A percentile compares a stretch with the other conserved stretches of the same genome.
These are phyloP conservation scores for Wallacemonas collosoma DNA, from an alignment of 208 protist genomes.

Conservation along the genomic window DNA sequence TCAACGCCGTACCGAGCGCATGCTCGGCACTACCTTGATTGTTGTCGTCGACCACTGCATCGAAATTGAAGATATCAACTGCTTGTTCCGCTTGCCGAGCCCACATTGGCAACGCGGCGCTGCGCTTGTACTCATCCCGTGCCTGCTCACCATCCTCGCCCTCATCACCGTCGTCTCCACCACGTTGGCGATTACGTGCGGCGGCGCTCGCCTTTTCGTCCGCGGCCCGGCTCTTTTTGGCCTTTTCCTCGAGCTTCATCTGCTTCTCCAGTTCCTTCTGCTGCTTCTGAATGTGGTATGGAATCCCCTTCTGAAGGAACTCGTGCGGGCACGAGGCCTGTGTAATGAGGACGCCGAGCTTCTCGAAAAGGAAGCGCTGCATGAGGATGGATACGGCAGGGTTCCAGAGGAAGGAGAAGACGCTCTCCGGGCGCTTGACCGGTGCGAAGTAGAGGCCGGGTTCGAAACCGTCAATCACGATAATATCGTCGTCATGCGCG, in stretches of 20 bases:
- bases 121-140: constrained; percentile 12
- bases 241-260: constrained; percentile 18
- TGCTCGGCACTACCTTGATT: background rate
- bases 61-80: constrained; percentile 46
- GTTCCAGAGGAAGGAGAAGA: constrained; percentile 82
- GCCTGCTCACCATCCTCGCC: background rate
- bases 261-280: constrained; percentile 36
- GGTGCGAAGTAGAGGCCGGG: constrained; percentile 80
- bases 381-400: constrained; percentile 71
- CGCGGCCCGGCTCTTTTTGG: constrained; percentile 1
- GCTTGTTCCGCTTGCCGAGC: constrained; percentile 26
- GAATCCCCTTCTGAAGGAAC: constrained; percentile 64
- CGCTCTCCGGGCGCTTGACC: constrained; percentile 72
- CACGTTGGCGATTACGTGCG: constrained; percentile 26
- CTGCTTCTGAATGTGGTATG: constrained; percentile 58
- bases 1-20: background rate
- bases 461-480: constrained; percentile 78
- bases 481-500: constrained; percentile 44
- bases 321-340: constrained; percentile 79
- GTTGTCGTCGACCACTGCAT: background rate
- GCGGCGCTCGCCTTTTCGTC: constrained; percentile 15
- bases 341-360: constrained; percentile 78
- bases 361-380: constrained; percentile 67
- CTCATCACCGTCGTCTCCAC: constrained; percentile 11
- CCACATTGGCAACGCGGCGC: background rate